Evolutionary conservation across 78 protist genomes (phyloP), one percentile per base, ranked within the genome.

Genomic region (Dictyostelium capitatum): DNA sequence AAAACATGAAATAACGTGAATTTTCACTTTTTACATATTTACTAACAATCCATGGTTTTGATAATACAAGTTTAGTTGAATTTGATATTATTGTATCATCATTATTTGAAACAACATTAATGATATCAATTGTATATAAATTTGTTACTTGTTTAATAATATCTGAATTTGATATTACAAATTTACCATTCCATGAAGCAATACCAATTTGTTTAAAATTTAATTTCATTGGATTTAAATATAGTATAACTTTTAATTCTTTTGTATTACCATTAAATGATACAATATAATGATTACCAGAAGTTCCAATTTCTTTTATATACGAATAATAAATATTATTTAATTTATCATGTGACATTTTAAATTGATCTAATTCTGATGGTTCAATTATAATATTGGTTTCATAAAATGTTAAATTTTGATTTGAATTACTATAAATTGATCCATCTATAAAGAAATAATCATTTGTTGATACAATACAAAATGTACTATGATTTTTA

Each of bases 321-420:
- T 67, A 32, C 30, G 75, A 9, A 12, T 67, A 67, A 15, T 32
- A 67, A 67, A 67, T 67, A 9, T 25, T 67, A 67, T 67, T 32
- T 17, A 28, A 15, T 67, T 67, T 67, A 67, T 67, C 75, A 17
- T 67, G 75, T 67, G 47, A 32, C 32, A 30, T 67, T 32, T 67
- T 67, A 32, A 67, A 67, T 3, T 10, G 2, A 32, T 67, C 75
- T 30, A 67, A 30, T 67, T 67, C 75, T 0, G 4, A 17, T 32
- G 47, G 43, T 30, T 67, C 37, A 32, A 67, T 67, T 32, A 32
- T 14, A 67, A 67, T 67, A 1, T 37, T 11, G 48, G 75, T 67
- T 32, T 43, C 25, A 67, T 32, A 67, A 32, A 30, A 67, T 6
- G 19, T 67, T 12, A 32, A 67, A 17, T 23, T 32, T 67, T 67